Evolutionary conservation across 129 eudicot genomes (phyloP), one percentile per base, ranked within the genome.

Genomic region (Chrysanthemum makinoi): DNA sequence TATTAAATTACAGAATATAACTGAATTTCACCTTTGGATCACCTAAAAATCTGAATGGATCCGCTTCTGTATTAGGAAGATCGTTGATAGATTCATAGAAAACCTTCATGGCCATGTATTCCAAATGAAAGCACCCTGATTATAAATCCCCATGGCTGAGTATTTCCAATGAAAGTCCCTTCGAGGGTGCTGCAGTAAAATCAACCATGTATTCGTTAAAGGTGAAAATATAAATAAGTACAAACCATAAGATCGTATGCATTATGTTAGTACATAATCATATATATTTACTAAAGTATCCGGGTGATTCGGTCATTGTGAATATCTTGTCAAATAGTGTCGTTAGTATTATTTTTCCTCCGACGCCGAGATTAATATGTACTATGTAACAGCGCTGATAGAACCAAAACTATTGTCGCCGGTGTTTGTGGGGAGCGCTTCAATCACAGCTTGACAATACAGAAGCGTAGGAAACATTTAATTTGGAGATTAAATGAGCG

Each of bases 111-210:
- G 22, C 22, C 22, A 20, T 20, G 22, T 20, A 20, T 20, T 20
- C 22, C 22, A 20, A 20, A 20, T 20, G 22, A 20, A 20, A 20
- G 22, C 22, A 20, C 22, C 22, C 0, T 1, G 22, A 20, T 20
- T 95, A 68, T 95, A 95, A 66, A 95, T 95, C 69, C 90, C 99
- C 94, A 95, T 84, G 19, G 99, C 97, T 24, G 96, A 88, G 83
- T 88, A 95, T 78, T 86, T 88, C 85, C 88, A 72, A 59, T 75
- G 77, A 63, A 90, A 95, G 66, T 87, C 80, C 80, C 99, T 75
- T 18, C 90, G 97, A 18, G 83, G 72, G 69, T 90, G 96, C 97
- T 95, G 72, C 78, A 80, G 58, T 50, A 3, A 67, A 66, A 64
- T 65, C 22, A 63, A 72, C 43, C 67, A 75, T 69, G 39, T 16